Evolutionary conservation across 1,284 basidiomycete genomes (phyloP).

Genomic region (Papiliotrema fonsecae): DNA sequence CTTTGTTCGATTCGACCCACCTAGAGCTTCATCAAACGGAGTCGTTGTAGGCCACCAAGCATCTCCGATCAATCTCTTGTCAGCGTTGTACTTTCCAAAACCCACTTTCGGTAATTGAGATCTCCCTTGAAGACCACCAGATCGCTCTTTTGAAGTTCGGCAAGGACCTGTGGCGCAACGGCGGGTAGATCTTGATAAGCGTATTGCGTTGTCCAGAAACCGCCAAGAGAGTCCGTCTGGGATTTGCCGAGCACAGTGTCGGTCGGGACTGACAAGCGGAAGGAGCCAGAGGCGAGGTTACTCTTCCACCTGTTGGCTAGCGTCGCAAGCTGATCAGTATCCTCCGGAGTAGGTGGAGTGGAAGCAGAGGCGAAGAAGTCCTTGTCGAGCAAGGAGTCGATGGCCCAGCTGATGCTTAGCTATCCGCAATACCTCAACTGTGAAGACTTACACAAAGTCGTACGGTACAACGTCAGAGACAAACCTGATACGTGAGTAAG

Average conservation of each 20-base stretch:
- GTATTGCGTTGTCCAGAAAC: conserved; percentile 81
- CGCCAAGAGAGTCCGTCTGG: conserved; percentile 38
- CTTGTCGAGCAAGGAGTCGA: conserved; percentile 50
- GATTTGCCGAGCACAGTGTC: conserved; percentile 60
- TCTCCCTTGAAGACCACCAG: conserved; percentile 96
- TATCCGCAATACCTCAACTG: neutral
- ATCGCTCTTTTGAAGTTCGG: conserved; percentile 59
- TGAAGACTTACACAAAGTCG: conserved; percentile 58
- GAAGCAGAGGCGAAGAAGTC: conserved; percentile 58
- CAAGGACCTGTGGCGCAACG: conserved; percentile 59
- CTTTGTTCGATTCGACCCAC: conserved; percentile 47
- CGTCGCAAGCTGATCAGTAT: conserved; percentile 49
- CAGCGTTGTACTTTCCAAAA: neutral
- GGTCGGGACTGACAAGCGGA: conserved; percentile 66
- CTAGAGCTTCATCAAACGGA: conserved; percentile 71
- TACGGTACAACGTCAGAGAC: conserved; percentile 82
- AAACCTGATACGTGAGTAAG: conserved; percentile 56
- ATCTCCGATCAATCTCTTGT: conserved; percentile 75
- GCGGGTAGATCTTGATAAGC: conserved; percentile 75
- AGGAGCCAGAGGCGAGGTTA: conserved; percentile 66
- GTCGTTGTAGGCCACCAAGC: conserved; percentile 81
- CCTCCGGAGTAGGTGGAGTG: conserved; percentile 23
- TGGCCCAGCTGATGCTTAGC: conserved; percentile 37
- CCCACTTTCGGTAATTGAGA: conserved; percentile 82
- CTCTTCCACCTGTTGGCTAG: conserved; percentile 70